Evolutionary conservation across 139 green algal genomes (phyloP), one percentile per base, ranked within the genome.

Genomic region (Micromonas pusilla): DNA sequence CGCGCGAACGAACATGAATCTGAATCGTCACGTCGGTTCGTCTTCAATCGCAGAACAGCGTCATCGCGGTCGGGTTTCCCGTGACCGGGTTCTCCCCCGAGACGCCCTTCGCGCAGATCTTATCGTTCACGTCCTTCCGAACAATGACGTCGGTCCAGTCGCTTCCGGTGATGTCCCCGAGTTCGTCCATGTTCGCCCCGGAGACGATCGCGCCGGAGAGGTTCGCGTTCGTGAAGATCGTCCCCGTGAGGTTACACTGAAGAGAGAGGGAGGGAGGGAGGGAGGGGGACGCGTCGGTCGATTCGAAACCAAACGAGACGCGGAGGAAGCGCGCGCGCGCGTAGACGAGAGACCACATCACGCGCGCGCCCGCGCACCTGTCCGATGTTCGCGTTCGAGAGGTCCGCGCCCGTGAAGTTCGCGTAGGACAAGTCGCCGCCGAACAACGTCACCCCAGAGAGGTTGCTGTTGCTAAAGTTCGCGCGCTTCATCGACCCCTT

Each of bases 401-500:
- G 52, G 52, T 77, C 52, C 26, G 70, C 70, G 19, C 66, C 72
- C 13, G 63, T 63, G 54, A 86, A 78, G 70, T 81, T 77, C 45
- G 83, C 79, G 0, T 82, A 38, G 30, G 60, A 33, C 2, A 83
- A 53, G 70, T 84, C 71, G 19, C 79, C 83, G 1, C 79, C 83
- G 60, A 86, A 86, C 3, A 86, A 52, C 33, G 79, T 81, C 20
- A 86, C 72, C 0, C 65, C 66, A 5, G n/a, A 60, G 2, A 84
- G 53, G 65, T 86, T 80, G 13, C 71, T 72, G n/a, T 57, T 53
- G 37, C 21, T 33, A 62, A 86, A 86, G 70, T 86, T 84, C 2
- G 79, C 79, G 2, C 77, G 74, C 79, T 83, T 84, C 20, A 82
- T 45, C 39, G 62, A 80, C 6, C 71, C 72, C 64, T 86, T 86